Base-by-base conservation (phyloP, 2,329 filamentous ascomycete species). In the Epichloe amarillans region DNA sequence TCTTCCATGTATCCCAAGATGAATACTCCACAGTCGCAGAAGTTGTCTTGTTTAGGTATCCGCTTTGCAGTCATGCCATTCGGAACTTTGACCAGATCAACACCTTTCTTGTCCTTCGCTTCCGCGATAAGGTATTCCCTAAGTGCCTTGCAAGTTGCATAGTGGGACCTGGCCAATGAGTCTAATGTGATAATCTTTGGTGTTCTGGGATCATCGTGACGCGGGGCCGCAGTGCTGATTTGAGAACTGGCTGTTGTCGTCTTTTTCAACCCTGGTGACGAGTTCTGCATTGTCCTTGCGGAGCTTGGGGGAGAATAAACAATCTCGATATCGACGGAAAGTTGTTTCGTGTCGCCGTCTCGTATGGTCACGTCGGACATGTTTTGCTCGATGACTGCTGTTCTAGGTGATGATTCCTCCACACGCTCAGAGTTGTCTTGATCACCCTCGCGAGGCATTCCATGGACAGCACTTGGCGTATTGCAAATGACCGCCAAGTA, bases 401-500 rank as follows among this genome's bases (percentile, higher is more conserved):
- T 51, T 7, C 55, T 54, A 3, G 51, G 54, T 42, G 17, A 49
- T 23, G 41, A 41, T 5, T 5, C 37, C 4, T 46, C 21, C 19
- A 33, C 33, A 17, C n/a, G n/a, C n/a, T 52, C 53, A 12, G 46
- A n/a, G 36, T 49, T 41, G 30, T 54, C 50, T 11, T 53, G 47
- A 35, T 51, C 51, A n/a, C 50, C 50, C n/a, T 56, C 51, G 5
- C 56, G 43, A 19, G 57, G 49, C 3, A 55, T 41, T 21, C 47
- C 55, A 2, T 37, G 44, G 46, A 80, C 61, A 21, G 93, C 72
- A 48, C 76, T 82, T 3, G 80, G 77, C 2, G 91, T 76, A 60
- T 98, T 95, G 75, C 88, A 95, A 49, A 98, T 91, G 51, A 98
- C 91, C 14, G 88, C 89, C 56, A 97, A 72, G 66, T 93, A 97